Conservation (phyloP, 805 yeast genomes). For the Barnettozyma populi region DNA sequence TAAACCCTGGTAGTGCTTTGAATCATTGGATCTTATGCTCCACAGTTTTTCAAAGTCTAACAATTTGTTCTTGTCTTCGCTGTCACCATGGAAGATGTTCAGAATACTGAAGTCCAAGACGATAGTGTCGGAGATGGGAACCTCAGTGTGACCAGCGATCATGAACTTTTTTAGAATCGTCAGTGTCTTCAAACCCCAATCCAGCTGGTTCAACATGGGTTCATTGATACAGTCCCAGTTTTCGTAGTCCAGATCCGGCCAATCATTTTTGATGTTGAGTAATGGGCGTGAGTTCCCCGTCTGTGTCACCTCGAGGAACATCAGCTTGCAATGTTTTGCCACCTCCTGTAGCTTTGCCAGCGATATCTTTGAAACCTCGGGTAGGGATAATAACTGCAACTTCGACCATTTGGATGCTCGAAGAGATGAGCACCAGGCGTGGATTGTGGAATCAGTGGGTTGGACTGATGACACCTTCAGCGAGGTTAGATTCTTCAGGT, state of each 20-base stretch:
- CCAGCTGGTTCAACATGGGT: conserved; percentile 4
- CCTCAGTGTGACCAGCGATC: conserved; percentile 5
- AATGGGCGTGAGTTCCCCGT: background rate
- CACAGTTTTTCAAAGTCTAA: conserved; percentile 14
- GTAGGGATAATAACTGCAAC: conserved; percentile 19
- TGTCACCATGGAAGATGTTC: conserved; percentile 6
- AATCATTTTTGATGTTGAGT: conserved; percentile 13
- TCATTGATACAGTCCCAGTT: conserved; percentile 16
- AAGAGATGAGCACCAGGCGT: conserved; percentile 21
- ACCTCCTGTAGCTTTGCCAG: conserved; percentile 16
- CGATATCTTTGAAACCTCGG: conserved; percentile 14
- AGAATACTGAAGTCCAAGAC: conserved; percentile 20
- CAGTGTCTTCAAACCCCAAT: conserved; percentile 21
- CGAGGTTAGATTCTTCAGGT: conserved; percentile 16
- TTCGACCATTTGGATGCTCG: conserved; percentile 20
- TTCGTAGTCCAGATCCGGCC: conserved; percentile 15
- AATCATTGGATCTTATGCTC: conserved; percentile 4
- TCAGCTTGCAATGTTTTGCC: conserved; percentile 11
- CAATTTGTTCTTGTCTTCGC: background rate
- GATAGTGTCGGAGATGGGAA: background rate
- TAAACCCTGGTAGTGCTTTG: conserved; percentile 9
- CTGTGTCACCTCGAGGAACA: conserved; percentile 17
- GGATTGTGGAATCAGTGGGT: conserved; percentile 16
- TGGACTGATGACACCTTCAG: conserved; percentile 13
- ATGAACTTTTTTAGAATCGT: conserved; percentile 9